These are phyloP conservation scores for Penicillium canariense DNA, from an alignment of 495 filamentous ascomycete genomes.

Conservation along the genomic window DNA sequence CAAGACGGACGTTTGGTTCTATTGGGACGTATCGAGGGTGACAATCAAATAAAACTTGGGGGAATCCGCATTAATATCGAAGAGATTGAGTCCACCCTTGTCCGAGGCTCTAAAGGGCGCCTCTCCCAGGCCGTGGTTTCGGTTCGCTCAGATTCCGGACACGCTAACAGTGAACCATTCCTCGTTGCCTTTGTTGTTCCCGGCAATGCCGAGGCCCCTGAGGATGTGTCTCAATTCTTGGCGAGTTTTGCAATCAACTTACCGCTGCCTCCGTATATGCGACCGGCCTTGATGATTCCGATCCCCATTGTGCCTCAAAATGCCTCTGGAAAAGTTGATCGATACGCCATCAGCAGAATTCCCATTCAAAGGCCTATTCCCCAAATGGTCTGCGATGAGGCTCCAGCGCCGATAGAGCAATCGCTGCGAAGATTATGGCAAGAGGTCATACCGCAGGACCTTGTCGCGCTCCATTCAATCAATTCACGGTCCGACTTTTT, in stretches of 20 bases:
- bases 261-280: slow-evolving; percentile 48
- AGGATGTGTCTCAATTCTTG: slow-evolving; percentile 1
- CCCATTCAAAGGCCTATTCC: slow-evolving; percentile 12
- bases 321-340: slow-evolving; percentile 42
- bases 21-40: slow-evolving; percentile 40
- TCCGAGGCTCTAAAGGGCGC: slow-evolving; percentile 30
- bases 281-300: slow-evolving; percentile 35
- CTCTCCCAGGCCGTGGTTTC: slow-evolving; percentile 22
- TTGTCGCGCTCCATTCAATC: slow-evolving; percentile 9
- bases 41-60: slow-evolving; percentile 51
- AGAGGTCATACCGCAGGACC: slow-evolving; percentile 17
- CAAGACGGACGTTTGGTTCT: slow-evolving; percentile 34
- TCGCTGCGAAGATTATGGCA: slow-evolving; percentile 28
- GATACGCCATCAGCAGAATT: slow-evolving; percentile 24
- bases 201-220: background rate
- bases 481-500: slow-evolving; percentile 36
- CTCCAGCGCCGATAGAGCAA: slow-evolving; percentile 9
- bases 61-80: slow-evolving; percentile 52
- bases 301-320: slow-evolving; percentile 42
- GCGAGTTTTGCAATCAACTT: slow-evolving; percentile 12
- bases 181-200: slow-evolving; percentile 23
- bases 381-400: background rate
- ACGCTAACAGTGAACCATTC: background rate
- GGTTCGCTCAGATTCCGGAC: background rate
- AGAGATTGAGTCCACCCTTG: slow-evolving; percentile 42